Evolutionary conservation across 257 asterid species (phyloP).

Genomic region (Gardenia jasminoides): DNA sequence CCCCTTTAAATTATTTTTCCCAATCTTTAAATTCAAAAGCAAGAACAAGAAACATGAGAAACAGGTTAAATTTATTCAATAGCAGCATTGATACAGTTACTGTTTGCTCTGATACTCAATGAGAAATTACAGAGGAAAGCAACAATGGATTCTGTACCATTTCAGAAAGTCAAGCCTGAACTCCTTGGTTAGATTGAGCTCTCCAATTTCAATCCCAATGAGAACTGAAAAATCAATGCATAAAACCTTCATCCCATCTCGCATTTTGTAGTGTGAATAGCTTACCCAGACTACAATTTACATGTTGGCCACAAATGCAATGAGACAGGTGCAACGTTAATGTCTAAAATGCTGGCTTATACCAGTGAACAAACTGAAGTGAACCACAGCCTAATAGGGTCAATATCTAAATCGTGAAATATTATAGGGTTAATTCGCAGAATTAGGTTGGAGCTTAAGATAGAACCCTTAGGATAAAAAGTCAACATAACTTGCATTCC

Average conservation of each 20-base stretch:
- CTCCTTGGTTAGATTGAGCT: constrained; percentile 1
- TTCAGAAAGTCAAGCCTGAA: not conserved
- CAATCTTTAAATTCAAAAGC: not conserved
- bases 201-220: not conserved
- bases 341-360: not conserved
- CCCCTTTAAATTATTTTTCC: too few species aligned
- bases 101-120: not conserved
- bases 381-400: not conserved
- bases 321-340: not conserved
- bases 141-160: not conserved
- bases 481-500: not conserved
- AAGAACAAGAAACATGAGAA: not conserved
- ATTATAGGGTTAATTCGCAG: not conserved
- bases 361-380: not conserved
- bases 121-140: constrained; percentile 8
- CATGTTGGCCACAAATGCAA: not conserved
- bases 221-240: not conserved
- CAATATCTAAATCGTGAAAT: not conserved
- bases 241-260: not conserved
- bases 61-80: not conserved
- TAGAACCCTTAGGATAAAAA: not conserved
- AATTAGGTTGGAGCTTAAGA: not conserved
- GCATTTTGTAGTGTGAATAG: not conserved
- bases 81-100: not conserved
- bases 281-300: not conserved